Conservation (phyloP, 2,329 filamentous ascomycete species). For the Aureobasidium pullulans region DNA sequence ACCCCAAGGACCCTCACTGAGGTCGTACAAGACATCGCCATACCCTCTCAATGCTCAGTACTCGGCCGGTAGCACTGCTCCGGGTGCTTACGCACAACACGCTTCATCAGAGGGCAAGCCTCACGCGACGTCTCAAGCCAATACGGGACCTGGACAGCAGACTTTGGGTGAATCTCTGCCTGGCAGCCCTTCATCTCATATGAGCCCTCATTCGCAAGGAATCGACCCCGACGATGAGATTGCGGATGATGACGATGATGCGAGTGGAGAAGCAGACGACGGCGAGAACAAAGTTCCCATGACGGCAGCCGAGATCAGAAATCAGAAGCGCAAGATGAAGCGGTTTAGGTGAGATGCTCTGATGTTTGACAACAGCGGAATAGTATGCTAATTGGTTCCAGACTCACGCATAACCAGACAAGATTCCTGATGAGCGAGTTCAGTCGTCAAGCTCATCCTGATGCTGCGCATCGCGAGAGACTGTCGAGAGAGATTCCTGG, state of each 20-base stretch:
- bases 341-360: constrained; percentile 57
- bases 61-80: neutral
- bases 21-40: constrained; percentile 10
- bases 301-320: constrained; percentile 41
- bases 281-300: constrained; percentile 25
- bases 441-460: constrained; percentile 85
- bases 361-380: neutral
- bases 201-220: constrained; percentile 35
- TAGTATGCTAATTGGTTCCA: constrained; percentile 30
- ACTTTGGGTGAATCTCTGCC: constrained; percentile 38
- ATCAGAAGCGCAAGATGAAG: constrained; percentile 56
- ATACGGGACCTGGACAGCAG: constrained; percentile 6
- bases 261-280: constrained; percentile 19
- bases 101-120: constrained; percentile 12
- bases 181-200: constrained; percentile 38
- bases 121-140: constrained; percentile 16
- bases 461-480: constrained; percentile 81
- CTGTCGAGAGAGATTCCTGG: constrained; percentile 86
- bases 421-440: constrained; percentile 97
- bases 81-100: neutral
- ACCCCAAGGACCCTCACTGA: constrained; percentile 12
- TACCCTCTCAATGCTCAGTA: constrained; percentile 12
- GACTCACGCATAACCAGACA: constrained; percentile 94
- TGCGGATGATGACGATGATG: constrained; percentile 31
- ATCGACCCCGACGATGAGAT: constrained; percentile 24